A percentile compares a stretch with the other conserved stretches of the same genome.
phyloP scores from a whole-genome alignment of 805 yeast genomes.

The Clavispora carvajalis region DNA sequence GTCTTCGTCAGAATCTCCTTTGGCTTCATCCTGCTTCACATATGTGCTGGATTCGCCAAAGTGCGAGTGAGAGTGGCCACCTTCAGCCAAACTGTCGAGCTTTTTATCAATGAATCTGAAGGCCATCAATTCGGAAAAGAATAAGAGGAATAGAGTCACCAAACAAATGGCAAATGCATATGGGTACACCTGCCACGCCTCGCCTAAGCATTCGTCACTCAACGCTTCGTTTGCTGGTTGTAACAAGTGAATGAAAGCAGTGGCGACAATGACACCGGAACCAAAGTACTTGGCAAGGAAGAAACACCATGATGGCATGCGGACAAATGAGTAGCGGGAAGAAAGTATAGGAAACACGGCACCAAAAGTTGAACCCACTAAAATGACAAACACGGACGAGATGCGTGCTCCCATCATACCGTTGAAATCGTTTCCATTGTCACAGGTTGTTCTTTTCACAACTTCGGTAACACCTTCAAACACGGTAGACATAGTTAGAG shows the following conservation, averaged over 20 bases:
- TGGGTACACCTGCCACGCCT: slow-evolving; percentile 48
- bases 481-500: neutral
- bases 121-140: slow-evolving; percentile 47
- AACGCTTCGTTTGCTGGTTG: slow-evolving; percentile 64
- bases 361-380: slow-evolving; percentile 50
- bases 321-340: slow-evolving; percentile 51
- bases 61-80: slow-evolving; percentile 47
- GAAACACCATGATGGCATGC: slow-evolving; percentile 58
- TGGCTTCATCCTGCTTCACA: slow-evolving; percentile 21
- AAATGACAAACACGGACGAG: slow-evolving; percentile 58
- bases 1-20: slow-evolving; percentile 11
- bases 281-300: slow-evolving; percentile 73
- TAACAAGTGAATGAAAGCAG: slow-evolving; percentile 72
- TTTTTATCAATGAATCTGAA: slow-evolving; percentile 41
- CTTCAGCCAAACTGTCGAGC: slow-evolving; percentile 17
- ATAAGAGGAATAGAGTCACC: slow-evolving; percentile 47
- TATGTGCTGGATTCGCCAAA: slow-evolving; percentile 42
- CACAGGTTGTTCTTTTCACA: slow-evolving; percentile 33
- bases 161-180: slow-evolving; percentile 51
- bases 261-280: slow-evolving; percentile 78
- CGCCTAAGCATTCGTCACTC: slow-evolving; percentile 56
- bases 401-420: slow-evolving; percentile 49
- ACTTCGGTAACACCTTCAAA: slow-evolving; percentile 3
- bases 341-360: slow-evolving; percentile 59
- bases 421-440: slow-evolving; percentile 38